phyloP scores from a whole-genome alignment of 352 stramenopile species.

The Phytophthora fragariae region DNA sequence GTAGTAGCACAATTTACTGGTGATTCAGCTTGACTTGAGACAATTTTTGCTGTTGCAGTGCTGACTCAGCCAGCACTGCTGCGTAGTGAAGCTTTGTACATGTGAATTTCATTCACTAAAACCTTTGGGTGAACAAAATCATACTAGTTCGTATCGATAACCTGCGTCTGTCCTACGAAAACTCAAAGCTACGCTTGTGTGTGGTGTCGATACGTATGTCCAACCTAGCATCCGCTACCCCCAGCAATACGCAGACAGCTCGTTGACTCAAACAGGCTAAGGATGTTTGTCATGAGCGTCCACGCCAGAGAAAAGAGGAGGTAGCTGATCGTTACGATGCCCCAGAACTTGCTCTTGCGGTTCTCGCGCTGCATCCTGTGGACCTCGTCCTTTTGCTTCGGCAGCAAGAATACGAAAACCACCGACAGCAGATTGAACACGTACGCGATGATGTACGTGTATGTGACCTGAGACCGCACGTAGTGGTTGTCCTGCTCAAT shows the following conservation, averaged over 20 bases:
- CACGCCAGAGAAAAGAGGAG: conserved; percentile 51
- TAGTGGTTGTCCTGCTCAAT: conserved; percentile 45
- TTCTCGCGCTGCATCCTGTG: conserved; percentile 47
- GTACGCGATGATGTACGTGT: conserved; percentile 60
- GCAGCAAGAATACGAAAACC: conserved; percentile 49
- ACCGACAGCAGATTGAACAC: conserved; percentile 49
- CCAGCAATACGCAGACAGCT: conserved; percentile 60
- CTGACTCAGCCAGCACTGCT: no score
- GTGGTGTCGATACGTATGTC: not conserved
- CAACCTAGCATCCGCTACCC: conserved; percentile 45
- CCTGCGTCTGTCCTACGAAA: no score
- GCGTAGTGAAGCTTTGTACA: no score
- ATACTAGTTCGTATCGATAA: no score
- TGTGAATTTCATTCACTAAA: no score
- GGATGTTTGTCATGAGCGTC: conserved; percentile 68
- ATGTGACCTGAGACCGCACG: conserved; percentile 54
- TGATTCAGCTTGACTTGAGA: no score
- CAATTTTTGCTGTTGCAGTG: no score
- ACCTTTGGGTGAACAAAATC: no score
- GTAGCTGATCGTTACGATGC: conserved; percentile 40
- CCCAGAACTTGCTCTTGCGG: conserved; percentile 45
- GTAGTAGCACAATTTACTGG: no score
- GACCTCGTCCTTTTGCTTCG: conserved; percentile 56
- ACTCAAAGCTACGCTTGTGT: no score
- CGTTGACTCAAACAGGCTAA: conserved; percentile 62